A percentile compares a stretch with the other conserved stretches of the same genome.
phyloP scores from a whole-genome alignment of 2,329 filamentous ascomycete genomes.

The Dactylellina drechsleri region DNA sequence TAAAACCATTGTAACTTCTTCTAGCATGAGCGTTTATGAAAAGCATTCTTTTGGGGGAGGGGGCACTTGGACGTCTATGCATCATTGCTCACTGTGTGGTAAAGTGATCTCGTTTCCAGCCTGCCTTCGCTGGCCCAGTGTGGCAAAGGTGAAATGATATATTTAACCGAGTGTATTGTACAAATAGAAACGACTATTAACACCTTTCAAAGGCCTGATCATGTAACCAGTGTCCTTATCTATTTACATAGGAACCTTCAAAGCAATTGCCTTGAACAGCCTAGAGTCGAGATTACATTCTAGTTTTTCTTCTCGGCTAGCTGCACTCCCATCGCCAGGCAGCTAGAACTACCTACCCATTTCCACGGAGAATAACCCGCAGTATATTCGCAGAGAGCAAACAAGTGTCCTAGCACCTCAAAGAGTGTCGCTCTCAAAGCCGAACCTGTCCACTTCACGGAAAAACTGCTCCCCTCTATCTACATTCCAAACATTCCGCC shows the following conservation, averaged over 20 bases:
- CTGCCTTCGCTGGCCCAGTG: too few species aligned
- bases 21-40: slow-evolving; percentile 31
- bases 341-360: too few species aligned
- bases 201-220: slow-evolving; percentile 17
- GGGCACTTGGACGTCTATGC: not conserved
- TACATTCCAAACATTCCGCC: slow-evolving; percentile 52
- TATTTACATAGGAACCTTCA: slow-evolving; percentile 26
- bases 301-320: not conserved
- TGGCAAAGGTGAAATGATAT: slow-evolving; percentile 5
- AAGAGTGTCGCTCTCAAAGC: too few species aligned
- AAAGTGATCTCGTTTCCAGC: too few species aligned
- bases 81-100: not conserved
- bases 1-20: slow-evolving; percentile 28
- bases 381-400: too few species aligned
- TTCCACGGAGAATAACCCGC: too few species aligned
- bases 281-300: slow-evolving; percentile 42
- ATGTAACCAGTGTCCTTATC: slow-evolving; percentile 5
- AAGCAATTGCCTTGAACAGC: not conserved
- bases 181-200: slow-evolving; percentile 25
- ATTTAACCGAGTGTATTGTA: slow-evolving; percentile 28
- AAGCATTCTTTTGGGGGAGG: slow-evolving; percentile 2
- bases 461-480: not conserved
- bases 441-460: too few species aligned
- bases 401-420: too few species aligned
- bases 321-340: not conserved